Percentiles rank a stretch among this genome's conserved stretches.
phyloP scores from a whole-genome alignment of 306 rosid species.

The Trichosanthes truncata region DNA sequence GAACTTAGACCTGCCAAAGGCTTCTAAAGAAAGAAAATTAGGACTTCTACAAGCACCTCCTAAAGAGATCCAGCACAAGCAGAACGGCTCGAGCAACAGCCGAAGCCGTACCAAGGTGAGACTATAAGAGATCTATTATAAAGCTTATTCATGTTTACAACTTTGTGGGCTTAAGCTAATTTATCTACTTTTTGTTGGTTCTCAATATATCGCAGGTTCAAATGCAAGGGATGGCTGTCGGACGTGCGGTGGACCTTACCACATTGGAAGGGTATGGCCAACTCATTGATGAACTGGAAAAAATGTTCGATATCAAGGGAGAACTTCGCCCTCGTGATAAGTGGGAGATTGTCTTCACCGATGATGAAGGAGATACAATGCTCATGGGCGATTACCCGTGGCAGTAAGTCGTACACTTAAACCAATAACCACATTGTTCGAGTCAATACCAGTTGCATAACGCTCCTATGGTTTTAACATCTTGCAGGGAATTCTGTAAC shows the following conservation, averaged over 20 bases:
- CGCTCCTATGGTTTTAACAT: neutral
- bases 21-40: conserved; percentile 33
- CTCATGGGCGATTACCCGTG: conserved; percentile 82
- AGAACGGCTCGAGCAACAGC: conserved; percentile 27
- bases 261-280: conserved; percentile 68
- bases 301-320: conserved; percentile 83
- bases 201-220: conserved; percentile 50
- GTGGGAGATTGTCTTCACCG: conserved; percentile 82
- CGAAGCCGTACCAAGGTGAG: conserved; percentile 90
- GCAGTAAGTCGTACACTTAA: conserved; percentile 48
- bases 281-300: conserved; percentile 68
- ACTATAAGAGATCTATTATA: conserved; percentile 1
- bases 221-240: conserved; percentile 95
- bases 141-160: neutral
- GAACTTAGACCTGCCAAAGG: conserved; percentile 39
- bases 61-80: conserved; percentile 60
- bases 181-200: conserved; percentile 8
- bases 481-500: conserved; percentile 74
- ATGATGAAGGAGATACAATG: conserved; percentile 93
- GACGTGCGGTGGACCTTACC: conserved; percentile 88
- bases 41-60: conserved; percentile 30
- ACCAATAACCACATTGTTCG: neutral
- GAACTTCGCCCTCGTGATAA: conserved; percentile 47
- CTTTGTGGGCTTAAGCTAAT: neutral
- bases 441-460: neutral